Conservation (phyloP, 495 filamentous ascomycete species). For the Neurospora sp. region DNA sequence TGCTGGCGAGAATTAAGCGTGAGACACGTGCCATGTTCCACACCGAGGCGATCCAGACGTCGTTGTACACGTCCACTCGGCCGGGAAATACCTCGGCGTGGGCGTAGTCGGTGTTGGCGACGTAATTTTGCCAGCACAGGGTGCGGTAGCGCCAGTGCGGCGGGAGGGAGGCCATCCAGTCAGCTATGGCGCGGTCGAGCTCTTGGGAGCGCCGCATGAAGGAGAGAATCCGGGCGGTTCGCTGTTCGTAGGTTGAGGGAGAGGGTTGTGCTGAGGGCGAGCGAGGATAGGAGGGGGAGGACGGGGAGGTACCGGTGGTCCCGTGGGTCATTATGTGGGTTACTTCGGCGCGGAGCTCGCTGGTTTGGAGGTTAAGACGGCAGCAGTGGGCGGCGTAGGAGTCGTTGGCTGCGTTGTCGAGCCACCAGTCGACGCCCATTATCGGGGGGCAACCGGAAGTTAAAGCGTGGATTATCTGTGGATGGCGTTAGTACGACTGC, state of each 20-base stretch:
- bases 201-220: slow-evolving; percentile 33
- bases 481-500: neutral
- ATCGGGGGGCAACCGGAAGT: slow-evolving; percentile 31
- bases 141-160: slow-evolving; percentile 30
- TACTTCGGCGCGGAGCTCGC: slow-evolving; percentile 37
- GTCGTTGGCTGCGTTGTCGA: slow-evolving; percentile 30
- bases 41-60: slow-evolving; percentile 38
- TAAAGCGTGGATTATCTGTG: slow-evolving; percentile 36
- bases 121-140: slow-evolving; percentile 35
- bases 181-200: slow-evolving; percentile 31
- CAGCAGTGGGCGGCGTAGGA: slow-evolving; percentile 29
- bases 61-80: slow-evolving; percentile 38
- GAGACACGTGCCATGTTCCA: slow-evolving; percentile 38
- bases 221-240: slow-evolving; percentile 22
- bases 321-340: slow-evolving; percentile 25
- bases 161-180: slow-evolving; percentile 34
- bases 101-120: slow-evolving; percentile 26
- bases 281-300: neutral
- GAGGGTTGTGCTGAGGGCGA: neutral
- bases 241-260: neutral
- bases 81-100: slow-evolving; percentile 40
- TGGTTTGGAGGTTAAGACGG: slow-evolving; percentile 33
- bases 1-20: slow-evolving; percentile 33
- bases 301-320: slow-evolving; percentile 18
- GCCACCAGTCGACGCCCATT: slow-evolving; percentile 45